phyloP scores from a whole-genome alignment of 495 filamentous ascomycete species.

The Aspergillus sparsus region DNA sequence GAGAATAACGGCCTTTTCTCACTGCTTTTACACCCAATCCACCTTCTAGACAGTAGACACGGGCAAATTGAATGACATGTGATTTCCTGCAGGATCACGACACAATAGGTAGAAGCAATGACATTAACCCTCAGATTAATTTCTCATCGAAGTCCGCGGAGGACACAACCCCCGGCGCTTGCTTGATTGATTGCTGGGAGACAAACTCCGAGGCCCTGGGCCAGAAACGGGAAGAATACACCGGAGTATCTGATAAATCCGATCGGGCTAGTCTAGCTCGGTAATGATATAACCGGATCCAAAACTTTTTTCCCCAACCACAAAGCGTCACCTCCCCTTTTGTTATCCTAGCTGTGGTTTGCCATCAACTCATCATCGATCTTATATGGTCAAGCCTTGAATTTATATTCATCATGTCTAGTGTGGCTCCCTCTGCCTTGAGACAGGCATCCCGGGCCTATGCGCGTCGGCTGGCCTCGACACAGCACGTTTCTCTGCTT shows the following conservation, averaged over 20 bases:
- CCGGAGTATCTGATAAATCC: conserved; percentile 28
- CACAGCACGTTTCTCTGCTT: conserved; percentile 46
- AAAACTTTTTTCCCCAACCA: conserved; percentile 26
- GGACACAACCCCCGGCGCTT: neutral
- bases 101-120: neutral
- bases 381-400: conserved; percentile 27
- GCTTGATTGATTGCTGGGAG: neutral
- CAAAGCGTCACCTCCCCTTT: conserved; percentile 12
- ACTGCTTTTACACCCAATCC: too few species aligned
- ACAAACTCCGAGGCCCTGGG: conserved; percentile 12
- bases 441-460: conserved; percentile 77
- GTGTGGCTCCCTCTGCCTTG: conserved; percentile 67
- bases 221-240: conserved; percentile 10
- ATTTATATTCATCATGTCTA: conserved; percentile 61
- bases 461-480: conserved; percentile 53
- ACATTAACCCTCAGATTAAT: neutral
- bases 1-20: too few species aligned
- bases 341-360: conserved; percentile 10
- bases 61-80: neutral
- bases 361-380: conserved; percentile 24
- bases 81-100: neutral
- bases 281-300: conserved; percentile 36
- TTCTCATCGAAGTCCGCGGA: neutral
- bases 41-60: too few species aligned
- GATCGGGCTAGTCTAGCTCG: conserved; percentile 31